Percentiles rank a stretch among this genome's conserved stretches.
These are phyloP conservation scores for Naganishia vaughanmartiniae DNA, from an alignment of 768 basidiomycete species.

Conservation along the genomic window DNA sequence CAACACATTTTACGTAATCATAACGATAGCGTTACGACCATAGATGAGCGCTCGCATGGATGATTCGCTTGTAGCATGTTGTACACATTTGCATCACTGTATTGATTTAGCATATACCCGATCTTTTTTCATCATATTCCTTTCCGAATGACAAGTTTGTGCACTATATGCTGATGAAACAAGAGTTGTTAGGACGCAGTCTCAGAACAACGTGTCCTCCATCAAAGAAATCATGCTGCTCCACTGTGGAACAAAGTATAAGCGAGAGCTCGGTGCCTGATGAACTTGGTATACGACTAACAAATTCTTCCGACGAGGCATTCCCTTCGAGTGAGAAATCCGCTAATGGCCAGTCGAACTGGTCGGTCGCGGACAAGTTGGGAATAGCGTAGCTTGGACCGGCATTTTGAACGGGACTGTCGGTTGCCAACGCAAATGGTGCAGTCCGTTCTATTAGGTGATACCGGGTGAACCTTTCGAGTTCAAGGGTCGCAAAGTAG, in stretches of 20 bases:
- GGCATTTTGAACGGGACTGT: not conserved
- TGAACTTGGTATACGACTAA: not conserved
- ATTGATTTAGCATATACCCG: not conserved
- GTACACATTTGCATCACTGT: not conserved
- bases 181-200: not conserved
- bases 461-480: not conserved
- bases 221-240: not conserved
- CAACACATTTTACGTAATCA: not conserved
- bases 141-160: not conserved
- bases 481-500: not conserved
- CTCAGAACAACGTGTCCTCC: not conserved
- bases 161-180: not conserved
- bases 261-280: not conserved
- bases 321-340: not conserved
- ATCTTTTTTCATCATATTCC: not conserved
- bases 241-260: not conserved
- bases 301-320: slow-evolving; percentile 1
- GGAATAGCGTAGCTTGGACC: not conserved
- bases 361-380: not conserved
- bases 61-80: not conserved
- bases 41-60: not conserved
- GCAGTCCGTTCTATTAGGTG: not conserved
- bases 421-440: not conserved
- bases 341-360: not conserved
- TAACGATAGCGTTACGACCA: not conserved